phyloP scores from a whole-genome alignment of 805 yeast genomes.

The Hagleromyces aurorensis region DNA sequence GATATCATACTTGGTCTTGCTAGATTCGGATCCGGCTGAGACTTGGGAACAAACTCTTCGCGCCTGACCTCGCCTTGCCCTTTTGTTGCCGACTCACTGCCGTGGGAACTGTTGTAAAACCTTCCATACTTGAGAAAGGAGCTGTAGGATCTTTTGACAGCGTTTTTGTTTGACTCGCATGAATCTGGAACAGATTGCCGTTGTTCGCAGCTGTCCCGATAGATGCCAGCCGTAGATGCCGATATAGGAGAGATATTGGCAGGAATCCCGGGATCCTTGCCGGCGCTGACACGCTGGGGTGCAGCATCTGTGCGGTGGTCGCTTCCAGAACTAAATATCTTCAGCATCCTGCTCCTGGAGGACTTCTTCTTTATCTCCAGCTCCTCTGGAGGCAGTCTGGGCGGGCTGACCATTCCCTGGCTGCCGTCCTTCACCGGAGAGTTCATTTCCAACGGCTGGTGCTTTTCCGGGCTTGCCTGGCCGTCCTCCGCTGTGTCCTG shows the following conservation, averaged over 20 bases:
- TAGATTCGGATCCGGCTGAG: constrained; percentile 13
- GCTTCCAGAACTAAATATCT: constrained; percentile 26
- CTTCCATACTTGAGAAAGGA: constrained; percentile 19
- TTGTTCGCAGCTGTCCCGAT: too few relatives aligned
- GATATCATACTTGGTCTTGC: constrained; percentile 11
- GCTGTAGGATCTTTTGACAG: constrained; percentile 18
- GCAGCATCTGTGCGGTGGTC: too few relatives aligned
- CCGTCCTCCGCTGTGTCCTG: constrained; percentile 18
- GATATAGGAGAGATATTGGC: too few relatives aligned
- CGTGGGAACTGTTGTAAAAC: constrained; percentile 7
- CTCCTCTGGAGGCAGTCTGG: constrained; percentile 4
- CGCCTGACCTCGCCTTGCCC: neutral
- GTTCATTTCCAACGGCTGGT: constrained; percentile 3
- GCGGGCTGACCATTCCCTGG: constrained; percentile 1
- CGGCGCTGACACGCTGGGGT: too few relatives aligned
- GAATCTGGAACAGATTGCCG: too few relatives aligned
- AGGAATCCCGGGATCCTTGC: too few relatives aligned
- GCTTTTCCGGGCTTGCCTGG: neutral
- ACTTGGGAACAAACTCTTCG: constrained; percentile 22
- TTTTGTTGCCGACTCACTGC: neutral
- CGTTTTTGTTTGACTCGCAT: too few relatives aligned
- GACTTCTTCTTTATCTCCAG: constrained; percentile 19
- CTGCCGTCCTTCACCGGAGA: too few relatives aligned
- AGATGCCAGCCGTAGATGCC: too few relatives aligned
- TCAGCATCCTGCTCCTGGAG: constrained; percentile 25